A percentile compares a stretch with the other conserved stretches of the same genome.
phyloP scores from a whole-genome alignment of 139 green algal species.

The Tetraselmis chui region DNA sequence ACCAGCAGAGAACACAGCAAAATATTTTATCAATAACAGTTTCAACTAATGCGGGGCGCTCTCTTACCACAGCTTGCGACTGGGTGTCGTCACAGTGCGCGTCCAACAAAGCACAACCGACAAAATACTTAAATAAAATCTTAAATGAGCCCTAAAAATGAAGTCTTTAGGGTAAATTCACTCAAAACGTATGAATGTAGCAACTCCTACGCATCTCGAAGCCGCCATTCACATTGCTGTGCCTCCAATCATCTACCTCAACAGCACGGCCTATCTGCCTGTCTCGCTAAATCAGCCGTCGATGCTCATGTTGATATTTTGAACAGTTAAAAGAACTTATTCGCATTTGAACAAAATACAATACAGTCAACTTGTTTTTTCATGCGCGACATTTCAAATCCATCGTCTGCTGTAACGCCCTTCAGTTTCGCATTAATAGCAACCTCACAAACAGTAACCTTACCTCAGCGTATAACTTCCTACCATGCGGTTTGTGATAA shows the following conservation, averaged over 20 bases:
- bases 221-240: too few relatives aligned
- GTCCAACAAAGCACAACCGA: background rate
- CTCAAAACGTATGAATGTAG: slow-evolving; percentile 41
- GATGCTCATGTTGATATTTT: slow-evolving; percentile 10
- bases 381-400: too few relatives aligned
- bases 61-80: too few relatives aligned
- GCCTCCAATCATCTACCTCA: background rate
- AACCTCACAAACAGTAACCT: background rate
- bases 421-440: background rate
- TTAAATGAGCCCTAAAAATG: background rate
- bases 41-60: too few relatives aligned
- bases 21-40: too few relatives aligned
- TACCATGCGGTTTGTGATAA: too few relatives aligned
- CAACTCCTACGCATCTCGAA: slow-evolving; percentile 8
- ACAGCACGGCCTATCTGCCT: background rate
- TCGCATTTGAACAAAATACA: background rate
- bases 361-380: background rate
- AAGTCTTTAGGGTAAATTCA: background rate
- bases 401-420: background rate
- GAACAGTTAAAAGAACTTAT: background rate
- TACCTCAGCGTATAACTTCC: background rate
- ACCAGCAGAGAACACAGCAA: too few relatives aligned
- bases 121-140: background rate
- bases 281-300: background rate
- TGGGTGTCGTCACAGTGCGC: background rate